phyloP scores from a whole-genome alignment of 2,329 filamentous ascomycete genomes.

The Penicillium polonicum region DNA sequence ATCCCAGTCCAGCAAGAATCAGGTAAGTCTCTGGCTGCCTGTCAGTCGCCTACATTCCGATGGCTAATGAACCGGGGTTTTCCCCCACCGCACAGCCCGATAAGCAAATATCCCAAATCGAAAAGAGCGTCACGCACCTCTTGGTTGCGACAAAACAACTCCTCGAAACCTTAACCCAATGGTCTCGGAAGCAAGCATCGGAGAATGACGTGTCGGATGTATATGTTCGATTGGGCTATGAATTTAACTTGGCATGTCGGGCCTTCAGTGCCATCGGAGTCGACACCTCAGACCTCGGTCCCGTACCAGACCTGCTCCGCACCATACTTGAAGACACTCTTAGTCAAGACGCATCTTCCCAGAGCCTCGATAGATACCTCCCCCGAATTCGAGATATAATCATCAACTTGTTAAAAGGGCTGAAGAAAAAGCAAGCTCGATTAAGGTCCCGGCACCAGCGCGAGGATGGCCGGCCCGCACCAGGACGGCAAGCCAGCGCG shows the following conservation, averaged over 20 bases:
- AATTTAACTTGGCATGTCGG: constrained; percentile 98
- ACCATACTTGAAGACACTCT: constrained; percentile 92
- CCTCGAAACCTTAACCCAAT: constrained; percentile 94
- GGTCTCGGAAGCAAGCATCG: constrained; percentile 88
- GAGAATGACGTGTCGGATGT: constrained; percentile 97
- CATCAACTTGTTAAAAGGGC: constrained; percentile 90
- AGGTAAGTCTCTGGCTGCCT: constrained; percentile 51
- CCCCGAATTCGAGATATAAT: constrained; percentile 97
- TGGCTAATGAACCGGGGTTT: constrained; percentile 12
- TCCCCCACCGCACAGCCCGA: constrained; percentile 52
- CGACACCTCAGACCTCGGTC: constrained; percentile 88
- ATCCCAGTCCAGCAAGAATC: constrained; percentile 55
- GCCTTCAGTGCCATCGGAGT: constrained; percentile 97
- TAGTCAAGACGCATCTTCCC: constrained; percentile 90
- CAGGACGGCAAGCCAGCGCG: constrained; percentile 46
- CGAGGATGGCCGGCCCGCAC: constrained; percentile 46
- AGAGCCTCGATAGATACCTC: constrained; percentile 90
- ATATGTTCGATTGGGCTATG: constrained; percentile 94
- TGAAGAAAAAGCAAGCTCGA: constrained; percentile 96
- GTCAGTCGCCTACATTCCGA: neutral
- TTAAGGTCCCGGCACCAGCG: constrained; percentile 60
- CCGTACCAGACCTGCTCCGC: constrained; percentile 86
- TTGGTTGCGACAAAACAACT: constrained; percentile 97
- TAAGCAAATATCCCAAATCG: constrained; percentile 88
- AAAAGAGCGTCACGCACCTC: constrained; percentile 97